Percentiles rank a stretch among this genome's conserved stretches.
phyloP scores from a whole-genome alignment of 1,284 basidiomycete species.

The Golubevia pallescens region DNA sequence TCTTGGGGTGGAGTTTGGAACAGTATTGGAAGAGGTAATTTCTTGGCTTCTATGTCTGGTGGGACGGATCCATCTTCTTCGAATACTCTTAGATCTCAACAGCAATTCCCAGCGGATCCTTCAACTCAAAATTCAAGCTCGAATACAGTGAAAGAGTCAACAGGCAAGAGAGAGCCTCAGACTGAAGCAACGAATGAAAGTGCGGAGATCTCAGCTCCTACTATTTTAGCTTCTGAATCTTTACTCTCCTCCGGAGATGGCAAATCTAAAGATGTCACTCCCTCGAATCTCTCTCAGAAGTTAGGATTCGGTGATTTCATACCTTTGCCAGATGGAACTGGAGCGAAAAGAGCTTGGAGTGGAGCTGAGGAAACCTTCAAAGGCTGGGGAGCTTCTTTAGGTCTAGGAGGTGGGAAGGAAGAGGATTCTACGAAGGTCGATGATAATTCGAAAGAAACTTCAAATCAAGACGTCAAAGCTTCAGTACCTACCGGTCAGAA shows the following conservation, averaged over 20 bases:
- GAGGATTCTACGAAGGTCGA: not conserved
- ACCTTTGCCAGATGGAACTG: not conserved
- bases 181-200: no score
- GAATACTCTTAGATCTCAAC: no score
- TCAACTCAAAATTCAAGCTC: no score
- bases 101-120: no score
- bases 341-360: not conserved
- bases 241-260: not conserved
- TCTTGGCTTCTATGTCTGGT: not conserved
- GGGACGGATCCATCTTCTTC: no score
- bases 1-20: constrained; percentile 29
- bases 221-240: not conserved
- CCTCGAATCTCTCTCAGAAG: not conserved
- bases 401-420: not conserved
- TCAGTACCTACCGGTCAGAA: not conserved
- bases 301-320: not conserved
- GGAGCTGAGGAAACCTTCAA: not conserved
- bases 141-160: no score
- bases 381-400: not conserved
- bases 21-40: constrained; percentile 19
- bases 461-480: no score
- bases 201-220: not conserved
- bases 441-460: not conserved
- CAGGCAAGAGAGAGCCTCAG: no score
- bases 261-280: not conserved